Base-by-base conservation (phyloP, 1,284 basidiomycete genomes). In the Mycena citricolor region DNA sequence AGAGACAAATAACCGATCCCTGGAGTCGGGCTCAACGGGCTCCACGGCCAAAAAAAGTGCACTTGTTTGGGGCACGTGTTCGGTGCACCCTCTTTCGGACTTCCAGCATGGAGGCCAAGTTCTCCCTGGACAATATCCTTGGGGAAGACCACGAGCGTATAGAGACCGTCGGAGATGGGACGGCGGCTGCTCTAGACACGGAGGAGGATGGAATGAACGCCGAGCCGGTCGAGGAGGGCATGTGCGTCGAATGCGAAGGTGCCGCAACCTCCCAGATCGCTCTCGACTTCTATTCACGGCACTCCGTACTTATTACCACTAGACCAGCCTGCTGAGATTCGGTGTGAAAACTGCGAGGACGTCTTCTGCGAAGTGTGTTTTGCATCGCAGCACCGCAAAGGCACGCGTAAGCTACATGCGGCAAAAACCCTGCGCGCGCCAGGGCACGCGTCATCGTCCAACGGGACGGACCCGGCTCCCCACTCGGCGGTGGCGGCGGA, bases 231-330 rank as follows among this genome's bases (percentile, higher is more conserved):
- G 65, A 69, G 6, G 80, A 86, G 43, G 87, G 86, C 0, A 86
- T 71, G 57, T 90, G 87, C 54, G 64, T 89, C 41, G 87, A 90
- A 61, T 90, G 87, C 59, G 87, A 90, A 78, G 87, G 87, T 88
- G 46, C 11, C 11, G 26, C 26, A 11, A 11, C 11, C 11, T 29
- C 11, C 26, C 26, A 11, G 11, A 11, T 29, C n/a, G 26, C 26
- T 29, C 26, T 11, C 26, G 26, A 11, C 11, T 11, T 11, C 26
- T n/a, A n/a, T 29, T 11, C 26, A 29, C n/a, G 26, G n/a, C n/a
- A n/a, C n/a, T n/a, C n/a, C n/a, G n/a, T n/a, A n/a, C n/a, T n/a
- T n/a, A n/a, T n/a, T n/a, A 12, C 16, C 5, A 20, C 31, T 56
- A 90, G 87, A 90, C 68, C 88, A 90, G 64, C 86, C 88, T 43